Evolutionary conservation across 805 yeast genomes (phyloP), one percentile per base, ranked within the genome.

Genomic region (Starmera dryadoides): DNA sequence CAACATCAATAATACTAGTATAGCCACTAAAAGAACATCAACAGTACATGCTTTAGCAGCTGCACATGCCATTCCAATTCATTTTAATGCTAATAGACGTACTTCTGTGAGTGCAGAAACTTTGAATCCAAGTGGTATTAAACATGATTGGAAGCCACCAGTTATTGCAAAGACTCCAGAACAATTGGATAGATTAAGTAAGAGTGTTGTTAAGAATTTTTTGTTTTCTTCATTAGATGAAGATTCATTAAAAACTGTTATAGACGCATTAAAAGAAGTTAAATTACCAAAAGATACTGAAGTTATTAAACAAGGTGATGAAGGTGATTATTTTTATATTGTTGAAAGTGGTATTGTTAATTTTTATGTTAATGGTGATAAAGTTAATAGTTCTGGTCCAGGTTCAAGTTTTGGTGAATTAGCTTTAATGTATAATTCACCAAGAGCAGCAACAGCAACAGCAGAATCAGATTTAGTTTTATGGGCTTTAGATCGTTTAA

Each of bases 341-440:
- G 76, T 89, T 40, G 97, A 89, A 62, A 61, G 68, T 6, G 98
- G 98, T 40, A 63, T 71, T 2, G 96, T 93, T 41, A 91, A 86
- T 45, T 89, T 79, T 53, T 73, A 71, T 50, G 89, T 84, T 25
- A 77, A 86, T 58, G 63, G 59, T 18, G 58, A 72, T 33, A 74
- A 78, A 53, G 91, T 88, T 30, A 81, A 76, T 56, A 68, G 83
- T 1, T 73, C 86, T n/a, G 82, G 86, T 9, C 79, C 86, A 30
- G 97, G 98, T 6, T 77, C 95, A 4, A 81, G 91, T 34, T 93
- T 93, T 63, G 98, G 98, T 57, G 98, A 93, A 63, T 73, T 93
- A 55, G 98, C 98, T 3, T 73, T 93, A 52, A 88, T 93, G 96
- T 91, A 93, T 68, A 91, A 93, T 61, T 80, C 96, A 16, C 97